Evolutionary conservation across 75 land plant genomes (phyloP), one percentile per base, ranked within the genome.

Genomic region (Pinus taeda): DNA sequence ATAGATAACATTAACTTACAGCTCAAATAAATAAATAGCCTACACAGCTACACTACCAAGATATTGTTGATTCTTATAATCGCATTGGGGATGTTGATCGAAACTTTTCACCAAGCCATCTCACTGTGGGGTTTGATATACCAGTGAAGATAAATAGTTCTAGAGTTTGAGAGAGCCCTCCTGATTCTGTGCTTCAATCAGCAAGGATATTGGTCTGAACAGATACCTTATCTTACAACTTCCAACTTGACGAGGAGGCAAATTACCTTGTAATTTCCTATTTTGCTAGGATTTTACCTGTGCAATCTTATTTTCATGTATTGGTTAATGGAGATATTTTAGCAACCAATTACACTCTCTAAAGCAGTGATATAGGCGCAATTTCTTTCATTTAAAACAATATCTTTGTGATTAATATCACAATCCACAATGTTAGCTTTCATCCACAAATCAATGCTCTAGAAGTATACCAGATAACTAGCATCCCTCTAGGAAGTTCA

Each of bases 141-240:
- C n/a, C n/a, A n/a, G n/a, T n/a, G n/a, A n/a, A n/a, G n/a, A n/a
- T n/a, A n/a, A n/a, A n/a, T n/a, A n/a, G n/a, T n/a, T n/a, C n/a
- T n/a, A n/a, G n/a, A n/a, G n/a, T n/a, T n/a, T n/a, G n/a, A 26
- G 93, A 89, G 79, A 75, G 57, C 57, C 87, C 93, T 3, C 93
- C 93, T 8, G 56, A 78, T 75, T 57, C n/a, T 15, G 84, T 92
- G 65, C 85, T 91, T 74, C 89, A 89, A 74, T 82, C 91, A 26
- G 84, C 86, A 37, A 80, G 93, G 73, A 82, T 89, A 67, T 59
- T 85, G 76, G 86, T 83, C 14, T 76, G 83, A 29, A 79, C 74
- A 65, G 57, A 86, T 60, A 72, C 57, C 11, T 60, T 91, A 45
- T 70, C 58, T 22, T 91, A 91, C 59, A 81, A 73, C 22, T 76